Base-by-base conservation (phyloP, 2,329 filamentous ascomycete species). In the Penicillium corylophilum region DNA sequence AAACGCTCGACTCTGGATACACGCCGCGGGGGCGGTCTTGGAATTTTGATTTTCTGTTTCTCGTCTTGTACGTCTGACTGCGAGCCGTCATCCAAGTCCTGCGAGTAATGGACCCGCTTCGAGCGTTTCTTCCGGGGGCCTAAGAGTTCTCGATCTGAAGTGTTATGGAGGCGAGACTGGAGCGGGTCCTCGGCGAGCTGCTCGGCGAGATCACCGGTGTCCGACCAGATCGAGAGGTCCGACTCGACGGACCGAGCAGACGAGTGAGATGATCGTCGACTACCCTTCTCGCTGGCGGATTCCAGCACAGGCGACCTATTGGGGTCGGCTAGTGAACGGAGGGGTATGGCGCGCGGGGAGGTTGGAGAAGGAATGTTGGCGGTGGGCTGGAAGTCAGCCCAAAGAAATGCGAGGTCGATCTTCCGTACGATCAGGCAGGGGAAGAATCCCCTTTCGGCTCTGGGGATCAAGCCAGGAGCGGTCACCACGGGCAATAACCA, bases 141-240 rank as follows among this genome's bases (percentile, higher is more conserved):
- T 63, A 86, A 77, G 49, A 81, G 76, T 63, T 84, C 81, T 64
- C 74, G 82, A 71, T 89, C 84, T 52, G 87, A 74, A 62, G 85
- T 85, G 63, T 84, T 78, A 66, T 80, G 79, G 54, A 93, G 79
- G 65, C 83, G 86, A 63, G 85, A 82, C 63, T 83, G 85, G 62
- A 95, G 80, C 53, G 90, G 89, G 71, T 96, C 90, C 74, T 93
- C 85, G 66, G 84, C 88, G 64, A 92, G 81, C 80, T 95, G 93
- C 77, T 96, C 93, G 67, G 90, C 90, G 65, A 97, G 84, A 74
- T 97, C 94, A 68, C 91, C 93, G 40, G 93, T 96, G 73, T 96
- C 91, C 69, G 89, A 92, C 91, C 90, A 96, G 64, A 89, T 84
- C 53, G 86, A 90, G 72, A 89, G 89, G 65, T 87, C 84, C 55